Percentiles rank a stretch among this genome's conserved stretches.
These are phyloP conservation scores for Leccinum olivaceopallidum DNA, from an alignment of 768 basidiomycete species.

Conservation along the genomic window DNA sequence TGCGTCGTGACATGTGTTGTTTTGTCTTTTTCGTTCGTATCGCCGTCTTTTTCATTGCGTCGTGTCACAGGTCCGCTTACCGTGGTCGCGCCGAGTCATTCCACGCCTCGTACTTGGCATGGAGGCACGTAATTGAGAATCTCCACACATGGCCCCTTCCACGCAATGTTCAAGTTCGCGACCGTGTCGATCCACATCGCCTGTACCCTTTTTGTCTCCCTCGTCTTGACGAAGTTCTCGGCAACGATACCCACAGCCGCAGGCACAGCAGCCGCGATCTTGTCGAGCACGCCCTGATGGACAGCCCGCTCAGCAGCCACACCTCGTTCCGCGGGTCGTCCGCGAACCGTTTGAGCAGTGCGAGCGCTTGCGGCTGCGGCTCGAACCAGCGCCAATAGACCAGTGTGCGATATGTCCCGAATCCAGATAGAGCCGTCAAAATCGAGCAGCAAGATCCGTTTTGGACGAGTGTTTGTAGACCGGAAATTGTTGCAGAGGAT, in stretches of 20 bases:
- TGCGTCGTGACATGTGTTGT: no score
- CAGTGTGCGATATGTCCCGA: slow-evolving; percentile 51
- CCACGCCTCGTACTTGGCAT: background rate
- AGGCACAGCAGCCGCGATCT: slow-evolving; percentile 59
- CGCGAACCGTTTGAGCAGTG: slow-evolving; percentile 55
- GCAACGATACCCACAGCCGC: slow-evolving; percentile 74
- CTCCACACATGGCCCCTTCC: slow-evolving; percentile 81
- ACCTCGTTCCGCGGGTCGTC: slow-evolving; percentile 73
- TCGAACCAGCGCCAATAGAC: slow-evolving; percentile 42
- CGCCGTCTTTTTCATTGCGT: no score
- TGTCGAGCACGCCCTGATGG: slow-evolving; percentile 62
- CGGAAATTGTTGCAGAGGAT: no score
- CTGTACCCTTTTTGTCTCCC: slow-evolving; percentile 30
- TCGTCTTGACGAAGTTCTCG: slow-evolving; percentile 80
- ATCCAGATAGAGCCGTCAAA: slow-evolving; percentile 79
- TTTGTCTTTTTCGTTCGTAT: no score
- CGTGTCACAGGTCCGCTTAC: no score
- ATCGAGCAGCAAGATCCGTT: slow-evolving; percentile 71
- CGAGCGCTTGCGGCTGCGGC: slow-evolving; percentile 41
- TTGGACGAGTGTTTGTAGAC: slow-evolving; percentile 58
- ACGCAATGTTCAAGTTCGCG: slow-evolving; percentile 71
- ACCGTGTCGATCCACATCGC: slow-evolving; percentile 79
- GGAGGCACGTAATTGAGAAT: slow-evolving; percentile 77
- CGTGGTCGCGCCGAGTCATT: no score
- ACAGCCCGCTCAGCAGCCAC: slow-evolving; percentile 79